Evolutionary conservation across 176 grass and related monocot species (phyloP).

Genomic region (Musa acuminata): DNA sequence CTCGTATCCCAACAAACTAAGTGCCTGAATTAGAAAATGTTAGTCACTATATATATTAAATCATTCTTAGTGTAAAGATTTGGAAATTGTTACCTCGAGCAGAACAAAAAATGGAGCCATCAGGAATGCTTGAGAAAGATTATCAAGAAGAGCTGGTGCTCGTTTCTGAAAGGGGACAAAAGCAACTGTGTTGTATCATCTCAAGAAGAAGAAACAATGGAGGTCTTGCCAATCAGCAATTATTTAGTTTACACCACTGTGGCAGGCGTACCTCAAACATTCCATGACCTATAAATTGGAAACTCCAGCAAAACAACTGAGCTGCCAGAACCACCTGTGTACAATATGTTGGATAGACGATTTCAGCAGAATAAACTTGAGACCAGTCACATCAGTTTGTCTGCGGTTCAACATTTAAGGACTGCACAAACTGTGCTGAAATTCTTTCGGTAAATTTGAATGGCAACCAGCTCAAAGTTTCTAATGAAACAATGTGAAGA

Average conservation of each 20-base stretch:
- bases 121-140: conserved; percentile 62
- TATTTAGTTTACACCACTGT: not conserved
- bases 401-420: not conserved
- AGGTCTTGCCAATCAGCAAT: conserved; percentile 1
- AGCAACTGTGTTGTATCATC: conserved; percentile 12
- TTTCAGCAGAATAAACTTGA: not conserved
- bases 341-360: not conserved
- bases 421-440: too few species aligned
- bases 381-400: not conserved
- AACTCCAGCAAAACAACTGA: conserved; percentile 56
- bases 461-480: too few species aligned
- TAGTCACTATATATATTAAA: not conserved
- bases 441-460: too few species aligned
- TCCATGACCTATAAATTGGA: conserved; percentile 65
- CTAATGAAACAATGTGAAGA: too few species aligned
- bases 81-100: conserved; percentile 42
- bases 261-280: conserved; percentile 58
- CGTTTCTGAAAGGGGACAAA: conserved; percentile 34
- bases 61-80: not conserved
- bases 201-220: conserved; percentile 4
- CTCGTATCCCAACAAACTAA: conserved; percentile 66
- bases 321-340: conserved; percentile 59
- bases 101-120: conserved; percentile 96
- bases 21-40: conserved; percentile 28
- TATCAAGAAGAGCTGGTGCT: conserved; percentile 40